Conservation (phyloP, 305 asterid species). For the Fraxinus paxiana region DNA sequence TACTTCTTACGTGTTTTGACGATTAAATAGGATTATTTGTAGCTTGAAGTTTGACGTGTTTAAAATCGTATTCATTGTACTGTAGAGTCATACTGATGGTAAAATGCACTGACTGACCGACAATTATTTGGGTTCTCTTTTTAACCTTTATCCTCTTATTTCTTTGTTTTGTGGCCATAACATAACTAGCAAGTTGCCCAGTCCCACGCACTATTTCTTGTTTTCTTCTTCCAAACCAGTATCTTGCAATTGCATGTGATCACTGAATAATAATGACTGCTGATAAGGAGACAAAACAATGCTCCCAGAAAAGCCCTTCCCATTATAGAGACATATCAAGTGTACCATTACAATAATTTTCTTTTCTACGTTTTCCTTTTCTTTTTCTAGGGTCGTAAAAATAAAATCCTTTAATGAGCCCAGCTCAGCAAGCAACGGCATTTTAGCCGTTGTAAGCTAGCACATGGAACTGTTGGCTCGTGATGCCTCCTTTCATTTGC, state of each 20-base stretch:
- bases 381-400: not conserved
- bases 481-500: not conserved
- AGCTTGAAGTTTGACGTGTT: not conserved
- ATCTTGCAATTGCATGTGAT: conserved; percentile 28
- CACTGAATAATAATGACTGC: conserved; percentile 26
- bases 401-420: not conserved
- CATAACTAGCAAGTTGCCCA: conserved; percentile 22
- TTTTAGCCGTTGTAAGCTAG: not conserved
- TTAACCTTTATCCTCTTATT: not conserved
- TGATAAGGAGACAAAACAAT: conserved; percentile 24
- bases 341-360: conserved; percentile 10
- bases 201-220: conserved; percentile 33
- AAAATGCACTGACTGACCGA: not conserved
- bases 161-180: not conserved
- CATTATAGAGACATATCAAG: conserved; percentile 16
- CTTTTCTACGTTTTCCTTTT: not conserved
- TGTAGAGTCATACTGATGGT: not conserved
- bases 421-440: not conserved
- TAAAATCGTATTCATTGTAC: not conserved
- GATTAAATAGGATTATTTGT: not conserved
- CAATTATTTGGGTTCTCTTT: not conserved
- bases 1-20: not conserved
- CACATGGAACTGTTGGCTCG: not conserved
- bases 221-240: conserved; percentile 4
- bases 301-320: conserved; percentile 13